Percentiles rank a stretch among this genome's conserved stretches.
These are phyloP conservation scores for Kondoa malvinella DNA, from an alignment of 768 basidiomycete species.

Conservation along the genomic window DNA sequence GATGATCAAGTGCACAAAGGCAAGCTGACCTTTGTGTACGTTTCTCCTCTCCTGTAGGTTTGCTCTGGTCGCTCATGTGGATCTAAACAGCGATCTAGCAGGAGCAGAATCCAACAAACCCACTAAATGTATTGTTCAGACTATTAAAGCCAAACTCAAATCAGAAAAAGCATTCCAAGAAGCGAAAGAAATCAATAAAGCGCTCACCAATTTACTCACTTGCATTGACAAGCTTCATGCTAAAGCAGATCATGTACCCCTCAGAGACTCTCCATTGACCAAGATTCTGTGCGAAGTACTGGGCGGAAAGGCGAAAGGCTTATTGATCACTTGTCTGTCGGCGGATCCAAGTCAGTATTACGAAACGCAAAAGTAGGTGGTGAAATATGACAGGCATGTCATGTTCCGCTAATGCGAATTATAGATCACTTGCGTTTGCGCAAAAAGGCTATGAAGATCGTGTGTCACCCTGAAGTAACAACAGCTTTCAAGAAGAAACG, in stretches of 20 bases:
- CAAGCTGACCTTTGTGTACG: not conserved
- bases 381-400: too few relatives aligned
- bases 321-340: not conserved
- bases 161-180: not conserved
- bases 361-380: not conserved
- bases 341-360: not conserved
- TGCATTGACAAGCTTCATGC: not conserved
- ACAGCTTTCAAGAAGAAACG: too few relatives aligned
- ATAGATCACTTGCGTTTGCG: not conserved
- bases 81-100: not conserved
- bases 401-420: too few relatives aligned
- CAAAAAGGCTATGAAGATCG: too few relatives aligned
- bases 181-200: not conserved
- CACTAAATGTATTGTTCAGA: not conserved
- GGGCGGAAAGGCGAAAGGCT: not conserved
- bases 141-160: not conserved
- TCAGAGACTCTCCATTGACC: not conserved
- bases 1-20: not conserved
- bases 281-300: not conserved
- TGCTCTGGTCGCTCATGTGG: not conserved
- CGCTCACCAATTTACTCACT: not conserved
- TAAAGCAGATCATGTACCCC: not conserved
- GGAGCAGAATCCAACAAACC: not conserved
- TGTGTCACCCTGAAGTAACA: too few relatives aligned
- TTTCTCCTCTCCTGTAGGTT: not conserved